Evolutionary conservation across 371 early-diverging fungal species (phyloP).

Genomic region (Mortierella sp.): DNA sequence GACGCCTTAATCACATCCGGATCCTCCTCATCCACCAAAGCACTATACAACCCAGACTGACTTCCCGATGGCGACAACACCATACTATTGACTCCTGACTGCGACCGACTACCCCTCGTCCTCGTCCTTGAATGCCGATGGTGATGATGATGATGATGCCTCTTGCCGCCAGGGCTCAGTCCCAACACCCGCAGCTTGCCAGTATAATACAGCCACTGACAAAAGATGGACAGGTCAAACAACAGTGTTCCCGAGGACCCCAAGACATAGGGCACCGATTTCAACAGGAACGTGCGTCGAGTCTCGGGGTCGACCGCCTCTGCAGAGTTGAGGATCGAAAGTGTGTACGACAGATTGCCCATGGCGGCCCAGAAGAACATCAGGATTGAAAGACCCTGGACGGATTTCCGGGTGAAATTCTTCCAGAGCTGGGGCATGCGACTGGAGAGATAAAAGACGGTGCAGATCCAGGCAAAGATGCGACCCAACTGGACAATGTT

Average conservation of each 20-base stretch:
- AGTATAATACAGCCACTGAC: conserved; percentile 64
- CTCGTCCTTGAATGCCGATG: conserved; percentile 25
- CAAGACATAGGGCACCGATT: conserved; percentile 76
- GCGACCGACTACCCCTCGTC: conserved; percentile 6
- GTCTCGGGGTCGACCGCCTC: conserved; percentile 63
- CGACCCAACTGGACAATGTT: conserved; percentile 65
- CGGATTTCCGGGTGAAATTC: conserved; percentile 71
- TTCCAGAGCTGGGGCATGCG: conserved; percentile 80
- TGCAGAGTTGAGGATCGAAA: conserved; percentile 66
- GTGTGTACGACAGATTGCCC: conserved; percentile 79
- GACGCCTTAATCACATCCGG: conserved; percentile 8
- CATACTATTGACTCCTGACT: conserved; percentile 37
- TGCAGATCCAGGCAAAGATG: conserved; percentile 78
- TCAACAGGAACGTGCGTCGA: conserved; percentile 59
- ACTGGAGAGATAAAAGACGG: conserved; percentile 74
- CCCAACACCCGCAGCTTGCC: conserved; percentile 25
- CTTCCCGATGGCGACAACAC: conserved; percentile 44
- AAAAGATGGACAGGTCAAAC: conserved; percentile 75
- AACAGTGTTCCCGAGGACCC: conserved; percentile 76
- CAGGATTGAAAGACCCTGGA: conserved; percentile 75
- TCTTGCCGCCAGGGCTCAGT: conserved; percentile 2
- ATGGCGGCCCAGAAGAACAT: conserved; percentile 81
- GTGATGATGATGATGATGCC: conserved; percentile 28
- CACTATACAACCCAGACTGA: conserved; percentile 37
- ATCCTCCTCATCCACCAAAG: conserved; percentile 43